A percentile compares a stretch with the other conserved stretches of the same genome.
phyloP scores from a whole-genome alignment of 2,329 filamentous ascomycete genomes.

The Grosmannia serpens region DNA sequence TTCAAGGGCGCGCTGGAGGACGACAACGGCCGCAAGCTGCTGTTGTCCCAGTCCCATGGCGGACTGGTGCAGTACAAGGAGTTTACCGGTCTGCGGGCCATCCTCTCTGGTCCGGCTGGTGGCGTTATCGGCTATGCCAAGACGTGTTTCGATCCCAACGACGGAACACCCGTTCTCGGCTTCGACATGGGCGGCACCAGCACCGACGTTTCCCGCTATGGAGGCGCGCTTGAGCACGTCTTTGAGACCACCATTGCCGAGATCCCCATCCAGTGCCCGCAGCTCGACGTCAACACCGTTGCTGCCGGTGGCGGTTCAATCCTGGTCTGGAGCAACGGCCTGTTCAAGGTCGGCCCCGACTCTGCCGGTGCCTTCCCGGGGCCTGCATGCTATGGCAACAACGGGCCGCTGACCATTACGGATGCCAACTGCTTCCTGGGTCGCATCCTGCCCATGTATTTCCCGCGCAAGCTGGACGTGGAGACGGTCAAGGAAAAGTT shows the following conservation, averaged over 20 bases:
- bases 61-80: slow-evolving; percentile 13
- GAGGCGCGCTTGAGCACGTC: slow-evolving; percentile 52
- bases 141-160: slow-evolving; percentile 58
- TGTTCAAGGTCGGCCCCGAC: slow-evolving; percentile 61
- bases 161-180: slow-evolving; percentile 57
- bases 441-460: slow-evolving; percentile 42
- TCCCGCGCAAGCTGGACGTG: slow-evolving; percentile 54
- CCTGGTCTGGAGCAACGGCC: slow-evolving; percentile 56
- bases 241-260: slow-evolving; percentile 62
- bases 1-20: slow-evolving; percentile 51
- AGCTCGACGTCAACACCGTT: slow-evolving; percentile 89
- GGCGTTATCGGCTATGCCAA: slow-evolving; percentile 63
- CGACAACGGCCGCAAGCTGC: slow-evolving; percentile 43
- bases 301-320: slow-evolving; percentile 68
- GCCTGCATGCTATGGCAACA: slow-evolving; percentile 61
- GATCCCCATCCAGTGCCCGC: slow-evolving; percentile 81
- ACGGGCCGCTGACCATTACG: slow-evolving; percentile 53
- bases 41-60: slow-evolving; percentile 58
- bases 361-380: slow-evolving; percentile 55
- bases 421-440: slow-evolving; percentile 57
- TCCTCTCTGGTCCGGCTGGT: slow-evolving; percentile 58
- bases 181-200: slow-evolving; percentile 74
- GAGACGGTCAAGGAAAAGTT: slow-evolving; percentile 50
- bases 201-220: slow-evolving; percentile 82
- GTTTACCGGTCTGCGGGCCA: slow-evolving; percentile 33